A percentile compares a stretch with the other conserved stretches of the same genome.
Evolutionary conservation across 2,329 filamentous ascomycete species (phyloP).

Genomic region (Fusarium sambucinum): DNA sequence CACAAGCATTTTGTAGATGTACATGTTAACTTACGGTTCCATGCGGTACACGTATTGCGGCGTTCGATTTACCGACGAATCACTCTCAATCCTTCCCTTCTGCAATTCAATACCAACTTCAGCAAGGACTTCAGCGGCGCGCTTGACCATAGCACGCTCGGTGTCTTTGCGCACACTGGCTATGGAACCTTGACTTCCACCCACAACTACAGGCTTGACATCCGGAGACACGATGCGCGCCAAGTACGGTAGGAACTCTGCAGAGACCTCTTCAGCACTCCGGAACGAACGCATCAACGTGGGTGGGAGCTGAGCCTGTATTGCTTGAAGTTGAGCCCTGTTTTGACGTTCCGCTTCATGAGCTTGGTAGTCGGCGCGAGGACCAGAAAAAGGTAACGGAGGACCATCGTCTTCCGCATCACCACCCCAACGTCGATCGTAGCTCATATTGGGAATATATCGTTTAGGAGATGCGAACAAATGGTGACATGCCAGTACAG

Average conservation of each 20-base stretch:
- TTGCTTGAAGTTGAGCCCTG: slow-evolving; percentile 75
- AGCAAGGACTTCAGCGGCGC: slow-evolving; percentile 85
- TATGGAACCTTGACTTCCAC: slow-evolving; percentile 72
- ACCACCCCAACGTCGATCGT: slow-evolving; percentile 60
- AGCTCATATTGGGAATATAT: slow-evolving; percentile 56
- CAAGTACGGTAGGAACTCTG: slow-evolving; percentile 87
- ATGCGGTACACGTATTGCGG: slow-evolving; percentile 88
- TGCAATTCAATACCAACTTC: slow-evolving; percentile 86
- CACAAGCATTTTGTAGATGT: neutral
- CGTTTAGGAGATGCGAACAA: slow-evolving; percentile 83
- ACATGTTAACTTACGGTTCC: slow-evolving; percentile 78
- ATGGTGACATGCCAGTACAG: slow-evolving; percentile 89
- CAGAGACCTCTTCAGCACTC: slow-evolving; percentile 80
- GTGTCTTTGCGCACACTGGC: slow-evolving; percentile 90
- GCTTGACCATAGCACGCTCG: slow-evolving; percentile 83
- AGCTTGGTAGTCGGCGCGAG: slow-evolving; percentile 83
- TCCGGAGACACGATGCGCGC: slow-evolving; percentile 87
- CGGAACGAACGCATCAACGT: slow-evolving; percentile 82
- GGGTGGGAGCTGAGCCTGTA: slow-evolving; percentile 79
- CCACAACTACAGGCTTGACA: slow-evolving; percentile 89
- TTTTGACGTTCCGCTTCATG: slow-evolving; percentile 85
- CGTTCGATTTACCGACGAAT: slow-evolving; percentile 69
- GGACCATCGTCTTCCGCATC: slow-evolving; percentile 62
- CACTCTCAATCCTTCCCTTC: slow-evolving; percentile 80
- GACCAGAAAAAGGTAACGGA: slow-evolving; percentile 81